These are phyloP conservation scores for Echeveria elegans DNA, from an alignment of 164 flowering plant species.

Conservation along the genomic window DNA sequence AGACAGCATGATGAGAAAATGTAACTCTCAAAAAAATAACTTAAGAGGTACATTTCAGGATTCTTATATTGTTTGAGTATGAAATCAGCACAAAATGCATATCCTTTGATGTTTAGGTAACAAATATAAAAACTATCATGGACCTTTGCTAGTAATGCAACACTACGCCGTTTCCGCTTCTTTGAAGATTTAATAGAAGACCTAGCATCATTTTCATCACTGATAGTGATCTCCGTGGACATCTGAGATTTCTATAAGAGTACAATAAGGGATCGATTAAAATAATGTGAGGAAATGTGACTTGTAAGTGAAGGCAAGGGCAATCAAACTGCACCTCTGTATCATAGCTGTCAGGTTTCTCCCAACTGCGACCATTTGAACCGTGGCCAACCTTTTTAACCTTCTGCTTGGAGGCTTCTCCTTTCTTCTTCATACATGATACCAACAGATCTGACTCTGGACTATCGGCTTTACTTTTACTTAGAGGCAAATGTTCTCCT, in stretches of 20 bases:
- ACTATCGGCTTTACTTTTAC: constrained; percentile 18
- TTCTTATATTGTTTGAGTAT: neutral
- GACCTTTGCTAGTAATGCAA: constrained; percentile 67
- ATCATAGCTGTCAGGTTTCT: constrained; percentile 20
- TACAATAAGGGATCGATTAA: neutral
- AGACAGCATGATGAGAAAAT: too few species aligned
- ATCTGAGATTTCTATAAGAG: constrained; percentile 23
- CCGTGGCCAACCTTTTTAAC: constrained; percentile 20
- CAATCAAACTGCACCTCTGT: constrained; percentile 23
- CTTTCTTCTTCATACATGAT: constrained; percentile 27
- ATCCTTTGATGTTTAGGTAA: neutral
- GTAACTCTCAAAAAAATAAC: too few species aligned
- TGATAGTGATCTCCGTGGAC: constrained; percentile 16
- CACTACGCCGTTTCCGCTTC: constrained; percentile 59
- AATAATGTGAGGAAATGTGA: neutral
- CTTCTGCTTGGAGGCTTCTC: constrained; percentile 29
- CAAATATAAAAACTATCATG: neutral
- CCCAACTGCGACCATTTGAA: constrained; percentile 15
- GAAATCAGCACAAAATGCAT: too few species aligned
- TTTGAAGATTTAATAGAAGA: constrained; percentile 31
- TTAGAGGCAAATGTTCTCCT: constrained; percentile 14
- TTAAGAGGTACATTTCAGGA: too few species aligned
- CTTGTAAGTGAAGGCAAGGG: neutral
- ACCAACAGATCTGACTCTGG: constrained; percentile 29
- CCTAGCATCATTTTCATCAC: constrained; percentile 18